These are phyloP conservation scores for Aspergillus novofumigatus DNA, from an alignment of 2,329 filamentous ascomycete species.

Conservation along the genomic window DNA sequence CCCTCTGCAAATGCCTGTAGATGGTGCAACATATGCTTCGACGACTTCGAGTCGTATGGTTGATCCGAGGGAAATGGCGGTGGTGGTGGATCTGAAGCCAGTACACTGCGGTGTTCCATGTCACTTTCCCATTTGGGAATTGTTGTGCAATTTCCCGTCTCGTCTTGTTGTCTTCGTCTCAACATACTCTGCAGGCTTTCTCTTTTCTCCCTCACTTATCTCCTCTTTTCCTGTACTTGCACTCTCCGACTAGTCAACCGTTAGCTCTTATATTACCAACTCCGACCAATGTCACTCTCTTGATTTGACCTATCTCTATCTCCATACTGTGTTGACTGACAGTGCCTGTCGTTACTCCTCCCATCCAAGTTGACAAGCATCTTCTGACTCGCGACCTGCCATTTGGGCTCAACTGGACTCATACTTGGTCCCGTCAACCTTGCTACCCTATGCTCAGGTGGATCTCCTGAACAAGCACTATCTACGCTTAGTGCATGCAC, in stretches of 20 bases:
- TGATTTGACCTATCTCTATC: neutral
- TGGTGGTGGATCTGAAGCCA: neutral
- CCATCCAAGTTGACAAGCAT: neutral
- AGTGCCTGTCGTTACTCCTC: neutral
- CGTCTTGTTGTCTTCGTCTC: neutral
- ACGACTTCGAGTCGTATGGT: neutral
- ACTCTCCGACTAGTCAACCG: neutral
- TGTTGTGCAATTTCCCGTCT: neutral
- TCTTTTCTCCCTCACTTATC: neutral
- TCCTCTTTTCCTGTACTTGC: neutral
- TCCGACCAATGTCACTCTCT: neutral
- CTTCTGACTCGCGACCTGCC: neutral
- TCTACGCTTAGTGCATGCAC: neutral
- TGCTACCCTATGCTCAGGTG: conserved; percentile 1
- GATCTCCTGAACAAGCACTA: neutral
- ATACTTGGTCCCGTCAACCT: neutral
- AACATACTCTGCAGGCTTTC: neutral
- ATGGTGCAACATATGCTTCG: neutral
- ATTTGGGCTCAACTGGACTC: neutral
- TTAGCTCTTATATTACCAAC: neutral
- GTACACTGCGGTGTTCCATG: neutral
- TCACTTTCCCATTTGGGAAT: neutral
- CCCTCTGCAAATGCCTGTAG: neutral
- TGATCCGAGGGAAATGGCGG: neutral
- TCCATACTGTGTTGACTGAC: neutral